phyloP scores from a whole-genome alignment of 2,329 filamentous ascomycete species.

The Cladophialophora chaetospira region DNA sequence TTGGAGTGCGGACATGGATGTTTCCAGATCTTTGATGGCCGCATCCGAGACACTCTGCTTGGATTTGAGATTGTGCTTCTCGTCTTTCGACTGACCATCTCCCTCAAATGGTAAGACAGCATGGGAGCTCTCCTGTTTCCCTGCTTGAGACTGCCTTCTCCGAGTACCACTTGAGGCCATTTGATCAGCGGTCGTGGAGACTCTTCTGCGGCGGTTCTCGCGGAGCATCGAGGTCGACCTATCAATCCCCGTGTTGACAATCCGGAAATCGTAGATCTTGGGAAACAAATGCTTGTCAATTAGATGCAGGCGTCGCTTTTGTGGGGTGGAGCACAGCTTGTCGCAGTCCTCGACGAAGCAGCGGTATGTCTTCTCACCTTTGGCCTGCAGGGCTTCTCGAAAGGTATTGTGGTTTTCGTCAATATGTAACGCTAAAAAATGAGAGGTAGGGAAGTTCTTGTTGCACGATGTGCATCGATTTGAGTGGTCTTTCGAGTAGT shows the following conservation, averaged over 20 bases:
- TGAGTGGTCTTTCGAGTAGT: constrained; percentile 78
- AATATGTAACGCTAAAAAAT: constrained; percentile 81
- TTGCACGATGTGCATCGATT: constrained; percentile 84
- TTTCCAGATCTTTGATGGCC: constrained; percentile 41
- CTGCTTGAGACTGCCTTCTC: constrained; percentile 9
- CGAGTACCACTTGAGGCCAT: constrained; percentile 37
- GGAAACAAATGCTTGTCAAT: constrained; percentile 95
- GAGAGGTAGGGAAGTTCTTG: constrained; percentile 83
- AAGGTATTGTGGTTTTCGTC: constrained; percentile 89
- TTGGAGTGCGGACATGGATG: constrained; percentile 47
- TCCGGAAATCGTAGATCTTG: constrained; percentile 80
- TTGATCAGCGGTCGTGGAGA: constrained; percentile 40
- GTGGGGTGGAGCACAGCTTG: constrained; percentile 76
- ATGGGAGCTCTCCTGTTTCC: not conserved
- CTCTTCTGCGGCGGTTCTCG: constrained; percentile 44
- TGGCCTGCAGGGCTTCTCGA: constrained; percentile 68
- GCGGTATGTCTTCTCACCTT: constrained; percentile 83
- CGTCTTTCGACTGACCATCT: not conserved
- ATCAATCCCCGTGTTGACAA: constrained; percentile 87
- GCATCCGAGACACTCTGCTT: constrained; percentile 33
- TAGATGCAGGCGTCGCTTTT: constrained; percentile 83
- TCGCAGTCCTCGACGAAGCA: constrained; percentile 92
- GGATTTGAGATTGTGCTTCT: constrained; percentile 14
- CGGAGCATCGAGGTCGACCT: constrained; percentile 76
- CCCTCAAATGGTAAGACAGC: constrained; percentile 1